phyloP scores from a whole-genome alignment of 2,329 filamentous ascomycete species.

The Claviceps maximensis region DNA sequence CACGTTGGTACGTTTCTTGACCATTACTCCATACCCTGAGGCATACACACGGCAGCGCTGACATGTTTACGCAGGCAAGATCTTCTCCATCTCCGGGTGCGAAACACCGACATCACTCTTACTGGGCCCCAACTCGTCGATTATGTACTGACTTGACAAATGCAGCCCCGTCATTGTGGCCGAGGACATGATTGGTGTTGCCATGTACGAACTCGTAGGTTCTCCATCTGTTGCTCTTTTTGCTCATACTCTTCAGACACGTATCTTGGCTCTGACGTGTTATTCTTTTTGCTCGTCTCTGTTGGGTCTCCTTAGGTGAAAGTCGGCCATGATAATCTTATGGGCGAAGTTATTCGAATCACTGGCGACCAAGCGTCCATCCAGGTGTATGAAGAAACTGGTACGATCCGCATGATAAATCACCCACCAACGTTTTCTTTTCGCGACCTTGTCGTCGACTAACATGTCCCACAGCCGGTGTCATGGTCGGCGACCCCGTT shows the following conservation, averaged over 20 bases:
- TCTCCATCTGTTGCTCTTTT: neutral
- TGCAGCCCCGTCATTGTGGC: slow-evolving; percentile 80
- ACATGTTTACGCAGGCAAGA: slow-evolving; percentile 35
- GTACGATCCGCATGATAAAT: slow-evolving; percentile 32
- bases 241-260: too few relatives aligned
- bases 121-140: neutral
- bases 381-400: slow-evolving; percentile 98
- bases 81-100: slow-evolving; percentile 50
- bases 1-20: slow-evolving; percentile 24
- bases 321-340: slow-evolving; percentile 82
- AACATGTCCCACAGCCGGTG: slow-evolving; percentile 52
- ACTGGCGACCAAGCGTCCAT: slow-evolving; percentile 91
- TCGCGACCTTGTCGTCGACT: slow-evolving; percentile 3
- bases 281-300: neutral
- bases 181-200: slow-evolving; percentile 96
- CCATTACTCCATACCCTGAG: neutral
- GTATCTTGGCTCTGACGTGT: neutral
- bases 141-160: slow-evolving; percentile 11
- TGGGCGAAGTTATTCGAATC: slow-evolving; percentile 97
- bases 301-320: slow-evolving; percentile 46
- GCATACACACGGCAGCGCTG: slow-evolving; percentile 7
- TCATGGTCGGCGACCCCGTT: slow-evolving; percentile 92
- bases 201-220: slow-evolving; percentile 96
- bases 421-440: neutral
- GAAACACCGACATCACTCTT: slow-evolving; percentile 10